Percentiles rank a stretch among this genome's conserved stretches.
phyloP scores from a whole-genome alignment of 2,329 filamentous ascomycete species.

The Alternaria metachromatica region DNA sequence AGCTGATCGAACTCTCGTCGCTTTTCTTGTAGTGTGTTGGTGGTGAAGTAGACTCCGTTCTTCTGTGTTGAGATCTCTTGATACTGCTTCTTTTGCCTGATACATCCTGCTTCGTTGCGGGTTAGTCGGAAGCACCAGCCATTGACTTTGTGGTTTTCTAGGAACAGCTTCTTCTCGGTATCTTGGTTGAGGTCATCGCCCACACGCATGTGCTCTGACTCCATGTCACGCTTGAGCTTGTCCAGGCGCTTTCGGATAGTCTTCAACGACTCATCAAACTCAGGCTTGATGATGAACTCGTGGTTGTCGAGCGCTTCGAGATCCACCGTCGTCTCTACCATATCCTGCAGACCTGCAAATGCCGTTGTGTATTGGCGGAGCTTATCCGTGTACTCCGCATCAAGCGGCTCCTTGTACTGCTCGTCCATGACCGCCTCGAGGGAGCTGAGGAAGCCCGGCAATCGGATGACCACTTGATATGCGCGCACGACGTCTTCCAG shows the following conservation, averaged over 20 bases:
- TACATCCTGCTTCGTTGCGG: slow-evolving; percentile 86
- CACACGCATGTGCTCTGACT: slow-evolving; percentile 77
- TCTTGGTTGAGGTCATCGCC: slow-evolving; percentile 87
- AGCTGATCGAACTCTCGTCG: slow-evolving; percentile 93
- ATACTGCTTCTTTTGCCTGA: slow-evolving; percentile 88
- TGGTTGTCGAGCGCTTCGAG: slow-evolving; percentile 94
- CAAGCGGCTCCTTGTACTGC: slow-evolving; percentile 83
- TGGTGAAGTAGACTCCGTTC: slow-evolving; percentile 98
- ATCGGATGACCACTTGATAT: slow-evolving; percentile 90
- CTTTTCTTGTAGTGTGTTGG: slow-evolving; percentile 76
- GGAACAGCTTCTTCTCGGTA: slow-evolving; percentile 96
- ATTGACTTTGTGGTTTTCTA: slow-evolving; percentile 94
- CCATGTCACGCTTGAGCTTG: slow-evolving; percentile 80
- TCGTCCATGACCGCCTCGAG: slow-evolving; percentile 96
- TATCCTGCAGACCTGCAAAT: slow-evolving; percentile 87
- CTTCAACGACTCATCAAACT: slow-evolving; percentile 88
- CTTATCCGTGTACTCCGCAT: slow-evolving; percentile 85
- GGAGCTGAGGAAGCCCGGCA: slow-evolving; percentile 88
- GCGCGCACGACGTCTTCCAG: slow-evolving; percentile 94
- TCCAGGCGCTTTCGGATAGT: slow-evolving; percentile 93
- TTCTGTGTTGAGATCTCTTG: slow-evolving; percentile 98
- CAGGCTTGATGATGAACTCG: slow-evolving; percentile 98
- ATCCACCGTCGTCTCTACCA: slow-evolving; percentile 98
- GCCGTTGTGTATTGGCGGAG: slow-evolving; percentile 75
- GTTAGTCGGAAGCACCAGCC: slow-evolving; percentile 97